Evolutionary conservation across 176 grass and related monocot species (phyloP).

Genomic region (Chrysopogon serrulatus): DNA sequence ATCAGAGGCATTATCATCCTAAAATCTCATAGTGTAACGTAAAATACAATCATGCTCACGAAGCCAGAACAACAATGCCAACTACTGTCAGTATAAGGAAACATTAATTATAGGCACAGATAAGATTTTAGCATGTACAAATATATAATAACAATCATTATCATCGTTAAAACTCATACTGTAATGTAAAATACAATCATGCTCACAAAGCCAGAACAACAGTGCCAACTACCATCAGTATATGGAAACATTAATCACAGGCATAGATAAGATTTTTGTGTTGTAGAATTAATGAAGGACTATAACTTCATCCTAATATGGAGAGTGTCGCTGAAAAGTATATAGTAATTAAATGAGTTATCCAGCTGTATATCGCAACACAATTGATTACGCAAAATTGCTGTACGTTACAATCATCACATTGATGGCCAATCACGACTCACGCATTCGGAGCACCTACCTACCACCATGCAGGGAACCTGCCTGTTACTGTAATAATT

Average conservation of each 20-base stretch:
- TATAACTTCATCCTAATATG: neutral
- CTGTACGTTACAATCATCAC: neutral
- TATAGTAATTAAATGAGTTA: conserved; percentile 16
- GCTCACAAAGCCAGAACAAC: neutral
- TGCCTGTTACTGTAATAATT: neutral
- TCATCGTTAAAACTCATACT: neutral
- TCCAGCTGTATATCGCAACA: neutral
- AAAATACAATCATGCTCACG: neutral
- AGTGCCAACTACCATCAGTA: neutral
- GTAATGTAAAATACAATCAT: neutral
- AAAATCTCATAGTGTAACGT: neutral
- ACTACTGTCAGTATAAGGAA: neutral
- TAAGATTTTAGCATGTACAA: neutral
- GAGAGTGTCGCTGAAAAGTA: neutral
- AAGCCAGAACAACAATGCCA: neutral
- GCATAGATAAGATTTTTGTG: neutral
- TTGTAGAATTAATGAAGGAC: neutral
- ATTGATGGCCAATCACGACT: neutral
- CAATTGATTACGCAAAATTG: neutral
- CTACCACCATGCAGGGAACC: neutral
- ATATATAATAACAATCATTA: no score
- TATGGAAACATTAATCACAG: neutral
- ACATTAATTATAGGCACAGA: neutral
- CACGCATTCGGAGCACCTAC: neutral
- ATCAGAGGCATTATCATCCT: neutral